Conservation (phyloP, 2,329 filamentous ascomycete genomes). For the Aspergillus persii region DNA sequence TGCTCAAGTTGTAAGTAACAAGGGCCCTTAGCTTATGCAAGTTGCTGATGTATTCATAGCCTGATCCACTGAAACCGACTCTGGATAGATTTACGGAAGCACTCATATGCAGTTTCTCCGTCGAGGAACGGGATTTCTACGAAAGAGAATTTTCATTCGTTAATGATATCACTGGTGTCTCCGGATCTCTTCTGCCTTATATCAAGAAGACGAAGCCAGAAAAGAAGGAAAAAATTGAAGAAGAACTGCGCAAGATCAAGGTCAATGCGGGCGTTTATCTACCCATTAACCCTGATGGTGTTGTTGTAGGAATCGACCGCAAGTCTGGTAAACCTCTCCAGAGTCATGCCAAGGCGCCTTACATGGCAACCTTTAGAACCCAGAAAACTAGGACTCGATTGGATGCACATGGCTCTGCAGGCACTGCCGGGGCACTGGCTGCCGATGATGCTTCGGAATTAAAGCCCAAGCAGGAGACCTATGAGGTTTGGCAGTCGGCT, state of each 20-base stretch:
- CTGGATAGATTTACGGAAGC: constrained; percentile 85
- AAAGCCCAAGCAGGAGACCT: constrained; percentile 51
- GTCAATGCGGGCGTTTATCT: constrained; percentile 97
- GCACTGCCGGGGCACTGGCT: too few species aligned
- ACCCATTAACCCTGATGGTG: constrained; percentile 92
- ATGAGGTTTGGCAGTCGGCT: constrained; percentile 98
- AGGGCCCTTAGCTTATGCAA: too few species aligned
- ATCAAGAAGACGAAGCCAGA: constrained; percentile 91
- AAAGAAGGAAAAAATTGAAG: constrained; percentile 99
- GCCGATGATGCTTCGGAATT: too few species aligned
- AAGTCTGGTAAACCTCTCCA: constrained; percentile 97
- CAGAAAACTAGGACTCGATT: constrained; percentile 62
- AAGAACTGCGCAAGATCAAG: constrained; percentile 94
- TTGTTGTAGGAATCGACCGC: constrained; percentile 95
- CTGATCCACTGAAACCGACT: constrained; percentile 88
- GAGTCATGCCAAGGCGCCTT: constrained; percentile 96
- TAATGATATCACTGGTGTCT: constrained; percentile 91
- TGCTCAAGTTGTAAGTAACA: constrained; percentile 72
- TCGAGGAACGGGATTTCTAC: constrained; percentile 79
- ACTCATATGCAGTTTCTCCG: constrained; percentile 78
- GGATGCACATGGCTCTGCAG: constrained; percentile 7
- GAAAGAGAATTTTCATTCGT: constrained; percentile 96
- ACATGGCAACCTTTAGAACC: constrained; percentile 98
- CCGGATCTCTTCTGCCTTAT: constrained; percentile 89
- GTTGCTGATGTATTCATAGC: constrained; percentile 44